Evolutionary conservation across 164 flowering plant genomes (phyloP).

Genomic region (Malania oleifera): DNA sequence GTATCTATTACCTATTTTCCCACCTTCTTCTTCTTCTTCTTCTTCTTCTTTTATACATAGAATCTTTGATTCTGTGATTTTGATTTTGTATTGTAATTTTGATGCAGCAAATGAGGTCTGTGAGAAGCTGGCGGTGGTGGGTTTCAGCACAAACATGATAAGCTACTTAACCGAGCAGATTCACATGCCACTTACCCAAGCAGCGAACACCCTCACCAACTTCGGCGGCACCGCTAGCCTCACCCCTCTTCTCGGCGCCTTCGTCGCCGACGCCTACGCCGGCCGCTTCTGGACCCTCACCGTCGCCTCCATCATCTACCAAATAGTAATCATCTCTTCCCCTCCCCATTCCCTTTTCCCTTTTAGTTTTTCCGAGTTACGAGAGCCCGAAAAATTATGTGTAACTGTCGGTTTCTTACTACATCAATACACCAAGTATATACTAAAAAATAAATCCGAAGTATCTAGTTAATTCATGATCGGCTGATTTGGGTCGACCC

Average conservation of each 20-base stretch:
- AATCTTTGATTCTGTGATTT: neutral
- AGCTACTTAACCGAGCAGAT: slow-evolving; percentile 77
- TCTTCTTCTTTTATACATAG: neutral
- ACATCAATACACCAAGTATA: no score
- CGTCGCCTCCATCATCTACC: slow-evolving; percentile 72
- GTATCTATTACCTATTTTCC: slow-evolving; percentile 22
- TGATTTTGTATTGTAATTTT: neutral
- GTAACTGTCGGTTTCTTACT: no score
- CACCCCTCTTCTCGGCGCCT: slow-evolving; percentile 86
- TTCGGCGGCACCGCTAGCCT: slow-evolving; percentile 84
- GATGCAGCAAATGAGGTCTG: slow-evolving; percentile 72
- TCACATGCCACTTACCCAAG: slow-evolving; percentile 80
- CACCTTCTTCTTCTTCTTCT: neutral
- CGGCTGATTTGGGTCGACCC: no score
- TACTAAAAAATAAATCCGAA: no score
- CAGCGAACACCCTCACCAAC: slow-evolving; percentile 90
- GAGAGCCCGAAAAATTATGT: no score
- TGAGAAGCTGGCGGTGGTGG: slow-evolving; percentile 95
- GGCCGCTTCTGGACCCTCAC: slow-evolving; percentile 95
- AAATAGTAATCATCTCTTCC: slow-evolving; percentile 29
- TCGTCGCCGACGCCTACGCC: slow-evolving; percentile 73
- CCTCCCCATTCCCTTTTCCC: slow-evolving; percentile 1
- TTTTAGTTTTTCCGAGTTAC: no score
- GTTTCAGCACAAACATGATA: slow-evolving; percentile 76
- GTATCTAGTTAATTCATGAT: no score